These are phyloP conservation scores for Prunus mume DNA, from an alignment of 306 rosid species.

Conservation along the genomic window DNA sequence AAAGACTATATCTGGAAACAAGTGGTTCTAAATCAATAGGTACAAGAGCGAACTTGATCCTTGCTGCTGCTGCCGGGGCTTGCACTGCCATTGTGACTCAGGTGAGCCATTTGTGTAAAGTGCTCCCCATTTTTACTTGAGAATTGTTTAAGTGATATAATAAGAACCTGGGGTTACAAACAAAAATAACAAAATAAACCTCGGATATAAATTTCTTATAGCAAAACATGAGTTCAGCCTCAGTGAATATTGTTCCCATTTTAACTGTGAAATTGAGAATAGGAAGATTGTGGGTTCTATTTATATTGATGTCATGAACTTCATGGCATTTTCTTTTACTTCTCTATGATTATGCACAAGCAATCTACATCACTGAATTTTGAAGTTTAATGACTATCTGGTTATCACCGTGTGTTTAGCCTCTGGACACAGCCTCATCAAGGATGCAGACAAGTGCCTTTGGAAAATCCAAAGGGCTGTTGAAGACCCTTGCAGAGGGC, in stretches of 20 bases:
- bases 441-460: slow-evolving; percentile 96
- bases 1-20: slow-evolving; percentile 69
- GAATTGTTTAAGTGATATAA: neutral
- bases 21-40: slow-evolving; percentile 79
- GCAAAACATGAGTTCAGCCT: neutral
- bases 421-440: slow-evolving; percentile 97
- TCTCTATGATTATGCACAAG: neutral
- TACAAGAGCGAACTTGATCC: slow-evolving; percentile 67
- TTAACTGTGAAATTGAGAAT: neutral
- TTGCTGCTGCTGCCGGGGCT: slow-evolving; percentile 99
- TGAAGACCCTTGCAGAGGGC: slow-evolving; percentile 87
- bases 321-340: neutral
- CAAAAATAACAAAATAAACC: neutral
- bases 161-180: neutral
- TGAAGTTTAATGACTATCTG: slow-evolving; percentile 36
- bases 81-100: slow-evolving; percentile 91
- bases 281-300: neutral
- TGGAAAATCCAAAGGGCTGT: slow-evolving; percentile 90
- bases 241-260: neutral
- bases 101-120: slow-evolving; percentile 46
- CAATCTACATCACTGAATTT: slow-evolving; percentile 11
- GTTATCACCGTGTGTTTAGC: slow-evolving; percentile 53
- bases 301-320: neutral
- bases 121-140: neutral
- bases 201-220: neutral